Percentiles rank a stretch among this genome's conserved stretches.
Evolutionary conservation across 352 stramenopile genomes (phyloP).

Genomic region (Pythium scleroteichum): DNA sequence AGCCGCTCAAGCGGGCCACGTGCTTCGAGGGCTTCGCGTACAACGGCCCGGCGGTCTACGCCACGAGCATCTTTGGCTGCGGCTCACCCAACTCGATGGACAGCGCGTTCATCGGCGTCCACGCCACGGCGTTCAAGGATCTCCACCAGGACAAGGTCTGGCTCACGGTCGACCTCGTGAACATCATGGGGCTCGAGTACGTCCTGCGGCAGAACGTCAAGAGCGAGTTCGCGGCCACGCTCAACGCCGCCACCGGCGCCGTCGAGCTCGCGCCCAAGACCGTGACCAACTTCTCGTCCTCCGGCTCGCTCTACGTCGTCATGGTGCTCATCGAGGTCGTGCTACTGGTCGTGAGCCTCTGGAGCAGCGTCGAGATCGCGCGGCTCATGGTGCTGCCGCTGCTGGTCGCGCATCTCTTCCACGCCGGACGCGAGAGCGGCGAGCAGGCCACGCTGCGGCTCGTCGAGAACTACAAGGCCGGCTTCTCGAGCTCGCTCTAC

Average conservation of each 20-base stretch:
- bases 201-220: constrained; percentile 47
- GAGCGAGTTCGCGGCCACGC: constrained; percentile 23
- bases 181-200: constrained; percentile 42
- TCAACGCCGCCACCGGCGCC: neutral
- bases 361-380: constrained; percentile 23
- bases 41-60: constrained; percentile 12
- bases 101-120: constrained; percentile 39
- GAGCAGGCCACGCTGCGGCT: neutral
- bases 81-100: constrained; percentile 32
- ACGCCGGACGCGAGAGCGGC: neutral
- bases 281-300: constrained; percentile 29
- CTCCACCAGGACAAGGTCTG: constrained; percentile 44
- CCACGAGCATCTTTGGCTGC: constrained; percentile 40
- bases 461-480: constrained; percentile 6
- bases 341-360: constrained; percentile 22
- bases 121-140: constrained; percentile 32
- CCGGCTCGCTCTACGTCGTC: constrained; percentile 20
- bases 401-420: neutral
- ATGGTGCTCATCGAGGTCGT: constrained; percentile 24
- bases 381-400: constrained; percentile 15
- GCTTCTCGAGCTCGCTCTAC: constrained; percentile 40
- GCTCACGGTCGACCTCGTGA: constrained; percentile 44
- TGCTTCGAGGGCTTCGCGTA: constrained; percentile 46
- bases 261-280: constrained; percentile 10
- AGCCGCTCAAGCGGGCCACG: constrained; percentile 34